Percentiles rank a stretch among this genome's conserved stretches.
Conservation (phyloP, 345 rosid species). For the Salix suchowensis region DNA sequence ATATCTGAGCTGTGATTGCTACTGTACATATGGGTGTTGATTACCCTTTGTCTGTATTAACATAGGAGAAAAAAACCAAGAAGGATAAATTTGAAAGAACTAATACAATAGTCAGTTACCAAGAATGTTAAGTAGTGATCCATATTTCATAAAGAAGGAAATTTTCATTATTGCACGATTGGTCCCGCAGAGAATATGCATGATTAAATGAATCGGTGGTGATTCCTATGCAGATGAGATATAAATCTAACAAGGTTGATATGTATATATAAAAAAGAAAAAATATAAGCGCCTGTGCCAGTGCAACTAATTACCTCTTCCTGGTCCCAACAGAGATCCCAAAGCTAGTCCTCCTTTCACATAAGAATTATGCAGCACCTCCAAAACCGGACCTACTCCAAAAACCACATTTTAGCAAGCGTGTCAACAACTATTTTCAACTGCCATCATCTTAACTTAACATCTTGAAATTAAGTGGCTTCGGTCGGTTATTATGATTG, state of each 20-base stretch:
- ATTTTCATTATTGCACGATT: background rate
- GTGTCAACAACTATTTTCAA: constrained; percentile 2
- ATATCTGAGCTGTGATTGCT: constrained; percentile 1
- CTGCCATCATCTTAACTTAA: background rate
- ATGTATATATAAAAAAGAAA: too few relatives aligned
- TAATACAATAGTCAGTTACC: background rate
- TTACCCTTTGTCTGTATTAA: background rate
- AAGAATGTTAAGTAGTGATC: background rate
- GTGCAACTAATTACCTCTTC: constrained; percentile 61
- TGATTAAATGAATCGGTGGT: background rate
- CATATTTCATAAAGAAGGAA: background rate
- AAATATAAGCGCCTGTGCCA: background rate
- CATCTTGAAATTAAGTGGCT: background rate
- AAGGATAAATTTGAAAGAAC: background rate
- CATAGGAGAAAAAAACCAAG: background rate
- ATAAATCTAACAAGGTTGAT: background rate
- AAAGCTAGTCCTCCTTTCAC: constrained; percentile 78
- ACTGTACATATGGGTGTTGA: background rate
- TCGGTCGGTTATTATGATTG: background rate
- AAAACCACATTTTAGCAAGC: constrained; percentile 9
- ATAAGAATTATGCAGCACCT: constrained; percentile 73
- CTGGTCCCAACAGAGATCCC: constrained; percentile 87
- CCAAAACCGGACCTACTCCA: constrained; percentile 61
- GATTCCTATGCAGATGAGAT: background rate
- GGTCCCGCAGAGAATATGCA: background rate